Base-by-base conservation (phyloP, 305 asterid species). In the Fraxinus sp. region DNA sequence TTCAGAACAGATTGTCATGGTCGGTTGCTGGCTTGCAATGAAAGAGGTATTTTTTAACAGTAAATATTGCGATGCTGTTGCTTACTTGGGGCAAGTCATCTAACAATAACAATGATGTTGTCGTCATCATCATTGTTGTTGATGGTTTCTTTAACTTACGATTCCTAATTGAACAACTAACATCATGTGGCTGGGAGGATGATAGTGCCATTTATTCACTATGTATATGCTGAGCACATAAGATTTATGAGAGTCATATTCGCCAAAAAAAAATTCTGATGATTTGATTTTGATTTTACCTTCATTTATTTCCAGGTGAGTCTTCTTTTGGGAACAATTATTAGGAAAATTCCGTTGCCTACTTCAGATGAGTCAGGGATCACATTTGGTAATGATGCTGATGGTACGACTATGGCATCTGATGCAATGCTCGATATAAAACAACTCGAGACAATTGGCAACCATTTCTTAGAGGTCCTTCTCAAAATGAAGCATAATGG, bases 1-100 rank as follows among this genome's bases (percentile, higher is more conserved):
- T 18, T 88, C 94, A 3, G 97, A 91, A 39, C 99, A 96, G 89
- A 89, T 91, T 79, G 94, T 96, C 79, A 93, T 94, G 99, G 98
- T 96, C 89, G 98, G 99, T 85, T 94, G 98, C 90, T 96, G 99
- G 99, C 98, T 96, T 87, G 98, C 98, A 55, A 96, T 96, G 99
- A 96, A 96, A 91, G 99, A 96, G 98, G 99, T 94, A 86, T 30
- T 71, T 18, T 44, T 78, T 30, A 30, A 76, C 83, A 77, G 20
- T 78, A 80, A 64, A 39, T 62, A 74, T 77, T 68, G 76, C 26
- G 52, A 20, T 46, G 74, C 68, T 85, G 70, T 81, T 81, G 77
- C 64, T 14, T 62, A 3, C 64, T 30, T 79, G 13, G 57, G 39
- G 32, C 6, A 39, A 76, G 78, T 74, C 72, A 22, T 78, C 46